Conservation (phyloP, 176 grass and related monocot genomes). For the Hsuehochloa calcarea region DNA sequence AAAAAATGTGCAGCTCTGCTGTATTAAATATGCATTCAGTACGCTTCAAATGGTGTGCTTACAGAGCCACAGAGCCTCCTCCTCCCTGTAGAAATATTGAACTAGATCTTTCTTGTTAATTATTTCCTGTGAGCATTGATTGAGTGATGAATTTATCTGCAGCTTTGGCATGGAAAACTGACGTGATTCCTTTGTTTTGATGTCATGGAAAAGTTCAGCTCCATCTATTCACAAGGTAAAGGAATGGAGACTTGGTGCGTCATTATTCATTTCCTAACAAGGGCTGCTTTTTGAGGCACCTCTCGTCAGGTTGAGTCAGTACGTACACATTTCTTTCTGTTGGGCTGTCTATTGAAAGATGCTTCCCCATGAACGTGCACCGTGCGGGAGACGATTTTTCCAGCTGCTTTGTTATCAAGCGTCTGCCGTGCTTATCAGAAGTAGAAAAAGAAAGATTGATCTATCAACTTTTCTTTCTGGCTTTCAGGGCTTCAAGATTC, state of each 20-base stretch:
- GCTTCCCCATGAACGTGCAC: not conserved
- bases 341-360: constrained; percentile 33
- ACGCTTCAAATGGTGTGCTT: too few species aligned
- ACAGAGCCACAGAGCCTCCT: not conserved
- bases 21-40: not conserved
- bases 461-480: not conserved
- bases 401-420: constrained; percentile 16
- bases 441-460: constrained; percentile 22
- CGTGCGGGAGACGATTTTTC: not conserved
- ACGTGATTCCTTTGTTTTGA: not conserved
- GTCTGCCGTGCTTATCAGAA: not conserved
- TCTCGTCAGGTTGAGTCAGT: constrained; percentile 24
- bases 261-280: constrained; percentile 22
- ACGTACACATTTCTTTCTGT: constrained; percentile 31
- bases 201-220: not conserved
- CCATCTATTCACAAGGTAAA: not conserved
- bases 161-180: not conserved
- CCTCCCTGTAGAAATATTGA: not conserved
- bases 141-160: constrained; percentile 24
- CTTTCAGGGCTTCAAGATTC: constrained; percentile 28
- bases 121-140: constrained; percentile 11
- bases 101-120: constrained; percentile 1
- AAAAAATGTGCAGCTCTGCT: not conserved
- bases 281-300: constrained; percentile 14
- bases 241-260: constrained; percentile 2